Base-by-base conservation (phyloP, 2,329 filamentous ascomycete species). In the Pseudopithomyces maydicus region DNA sequence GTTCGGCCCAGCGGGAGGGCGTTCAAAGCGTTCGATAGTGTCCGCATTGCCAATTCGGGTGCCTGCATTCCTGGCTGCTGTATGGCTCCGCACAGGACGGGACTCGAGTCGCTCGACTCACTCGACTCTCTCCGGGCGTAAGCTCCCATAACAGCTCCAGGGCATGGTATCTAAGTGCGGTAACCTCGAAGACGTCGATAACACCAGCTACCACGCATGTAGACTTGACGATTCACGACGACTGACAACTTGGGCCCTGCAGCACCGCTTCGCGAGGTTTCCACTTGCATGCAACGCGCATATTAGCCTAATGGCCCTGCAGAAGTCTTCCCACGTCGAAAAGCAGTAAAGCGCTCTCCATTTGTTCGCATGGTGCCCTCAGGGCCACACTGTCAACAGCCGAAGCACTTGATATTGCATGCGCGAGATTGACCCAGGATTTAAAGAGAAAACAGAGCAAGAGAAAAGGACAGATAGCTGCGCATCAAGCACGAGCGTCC, bases 1-100 rank as follows among this genome's bases (percentile, higher is more conserved):
- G 56, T 58, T 65, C 67, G 64, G 67, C 45, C 62, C 64, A 68
- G 53, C 64, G 66, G 65, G 65, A 64, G 52, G 38, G 26, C 22
- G 33, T 8, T 11, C 5, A 23, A 26, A 33, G 17, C 23, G 38
- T 42, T 32, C 26, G 11, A 38, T 10, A 17, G 19, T 29, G 36
- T 36, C 36, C 19, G 35, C 35, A 36, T 29, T 42, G 47, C 47
- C 15, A 17, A 1, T 29, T 29, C 20, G 22, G 15, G 3, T 19
- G 35, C 14, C 20, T 17, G n/a, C 8, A 19, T 8, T n/a, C n/a
- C n/a, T 41, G 7, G 38, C 35, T 14, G 3, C 6, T 36, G 35
- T 14, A 36, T 14, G 11, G 12, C 35, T n/a, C n/a, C 26, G 26
- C 26, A 29, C 26, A 8, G 26, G 26, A 29, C 8, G 26, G 26